Evolutionary conservation across 1,284 basidiomycete species (phyloP), one percentile per base, ranked within the genome.

Genomic region (Irpex sp.): DNA sequence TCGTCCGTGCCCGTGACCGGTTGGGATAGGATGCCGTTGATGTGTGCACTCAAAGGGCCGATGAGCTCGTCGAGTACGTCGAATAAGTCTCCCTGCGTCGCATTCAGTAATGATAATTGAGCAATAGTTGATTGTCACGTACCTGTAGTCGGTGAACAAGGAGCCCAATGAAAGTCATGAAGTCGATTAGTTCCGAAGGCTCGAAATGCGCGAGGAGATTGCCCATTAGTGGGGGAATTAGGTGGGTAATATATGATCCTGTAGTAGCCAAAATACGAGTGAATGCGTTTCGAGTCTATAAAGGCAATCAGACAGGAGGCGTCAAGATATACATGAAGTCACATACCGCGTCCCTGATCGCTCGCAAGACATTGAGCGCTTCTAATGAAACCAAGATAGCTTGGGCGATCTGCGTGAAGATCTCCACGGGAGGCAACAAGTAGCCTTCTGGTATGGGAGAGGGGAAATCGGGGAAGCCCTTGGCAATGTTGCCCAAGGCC

Each of bases 401-500:
- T 72, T 97, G 93, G 0, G 94, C 93, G 68, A 94, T 86, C 71
- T 93, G 85, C 66, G 86, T 84, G 77, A 99, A 96, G 12, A 96
- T 87, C 59, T 88, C 84, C 60, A 94, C 76, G 0, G 90, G 88
- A 3, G 94, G 90, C 19, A 87, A 77, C n/a, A 87, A 81, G 66
- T 88, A 87, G 49, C 80, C 82, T 67, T 82, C 78, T 0, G 89
- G 84, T 4, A 88, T 78, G 9, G 83, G 81, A 35, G 83, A 86
- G 35, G 89, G 89, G 68, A 88, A 90, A 70, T 93, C 90, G 0
- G 97, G 97, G 78, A 99, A 99, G 7, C 98, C 98, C 76, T 98
- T 98, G 55, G 95, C 93, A 59, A 99, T 86, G 69, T 93, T 94
- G n/a, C 96, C 96, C 12, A 98, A 80, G 1, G 96, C 96, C 84